These are phyloP conservation scores for Guyanaporus albipodus DNA, from an alignment of 768 basidiomycete genomes.

Conservation along the genomic window DNA sequence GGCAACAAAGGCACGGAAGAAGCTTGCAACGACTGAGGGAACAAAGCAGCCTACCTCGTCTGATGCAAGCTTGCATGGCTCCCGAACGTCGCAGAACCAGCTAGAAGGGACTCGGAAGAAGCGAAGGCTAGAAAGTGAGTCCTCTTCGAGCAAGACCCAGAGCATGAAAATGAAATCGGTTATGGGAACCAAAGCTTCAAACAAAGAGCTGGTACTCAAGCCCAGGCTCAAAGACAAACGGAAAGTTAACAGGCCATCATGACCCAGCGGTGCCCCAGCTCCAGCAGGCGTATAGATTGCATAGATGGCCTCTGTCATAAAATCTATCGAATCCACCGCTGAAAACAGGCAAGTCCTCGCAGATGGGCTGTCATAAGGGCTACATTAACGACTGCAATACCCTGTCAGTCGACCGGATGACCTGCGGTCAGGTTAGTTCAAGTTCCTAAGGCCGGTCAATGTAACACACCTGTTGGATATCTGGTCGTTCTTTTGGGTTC, in stretches of 20 bases:
- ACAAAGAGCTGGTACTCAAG: constrained; percentile 2
- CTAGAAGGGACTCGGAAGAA: constrained; percentile 14
- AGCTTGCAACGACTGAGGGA: neutral
- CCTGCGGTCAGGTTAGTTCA: constrained; percentile 36
- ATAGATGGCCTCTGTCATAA: constrained; percentile 8
- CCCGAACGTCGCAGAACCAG: neutral
- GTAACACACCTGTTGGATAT: constrained; percentile 69
- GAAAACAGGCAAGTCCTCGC: constrained; percentile 1
- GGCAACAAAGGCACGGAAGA: constrained; percentile 29
- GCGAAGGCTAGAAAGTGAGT: constrained; percentile 9
- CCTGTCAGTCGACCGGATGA: constrained; percentile 61
- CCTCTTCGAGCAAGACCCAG: neutral
- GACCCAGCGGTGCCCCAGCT: neutral
- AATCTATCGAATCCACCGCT: constrained; percentile 2
- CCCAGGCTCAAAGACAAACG: neutral
- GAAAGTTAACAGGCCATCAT: constrained; percentile 6
- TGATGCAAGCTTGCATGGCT: neutral
- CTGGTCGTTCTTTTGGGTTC: constrained; percentile 77
- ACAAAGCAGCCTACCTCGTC: neutral
- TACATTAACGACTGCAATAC: constrained; percentile 58
- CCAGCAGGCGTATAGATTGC: constrained; percentile 1
- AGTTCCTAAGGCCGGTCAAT: neutral
- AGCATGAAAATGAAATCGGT: neutral
- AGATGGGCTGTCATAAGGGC: neutral
- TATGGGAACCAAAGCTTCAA: neutral